Conservation (phyloP, 805 yeast species). For the Myxozyma geophila region DNA sequence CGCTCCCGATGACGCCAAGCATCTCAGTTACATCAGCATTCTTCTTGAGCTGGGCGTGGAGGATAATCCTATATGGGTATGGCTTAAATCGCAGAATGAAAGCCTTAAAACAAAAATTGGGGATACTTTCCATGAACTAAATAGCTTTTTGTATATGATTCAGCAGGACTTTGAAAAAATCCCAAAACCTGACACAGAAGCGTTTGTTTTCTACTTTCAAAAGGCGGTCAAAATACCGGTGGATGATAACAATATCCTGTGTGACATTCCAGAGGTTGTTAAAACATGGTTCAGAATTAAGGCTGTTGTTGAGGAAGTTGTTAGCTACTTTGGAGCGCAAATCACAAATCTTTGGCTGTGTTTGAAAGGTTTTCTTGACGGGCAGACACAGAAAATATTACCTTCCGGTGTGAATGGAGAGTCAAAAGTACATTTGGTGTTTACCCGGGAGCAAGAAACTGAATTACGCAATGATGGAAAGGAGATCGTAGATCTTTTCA, state of each 20-base stretch:
- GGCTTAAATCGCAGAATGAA: constrained; percentile 59
- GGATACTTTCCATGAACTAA: constrained; percentile 49
- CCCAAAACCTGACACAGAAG: constrained; percentile 2
- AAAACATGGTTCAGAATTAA: constrained; percentile 63
- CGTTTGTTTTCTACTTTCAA: constrained; percentile 14
- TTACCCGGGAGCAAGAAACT: constrained; percentile 52
- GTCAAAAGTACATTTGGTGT: constrained; percentile 48
- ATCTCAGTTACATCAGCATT: constrained; percentile 43
- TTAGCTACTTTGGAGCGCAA: constrained; percentile 46
- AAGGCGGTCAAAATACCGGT: constrained; percentile 20
- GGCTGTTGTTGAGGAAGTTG: constrained; percentile 51
- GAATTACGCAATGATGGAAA: constrained; percentile 49
- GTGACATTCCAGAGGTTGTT: constrained; percentile 59
- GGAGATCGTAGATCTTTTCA: constrained; percentile 47
- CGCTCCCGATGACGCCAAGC: constrained; percentile 41
- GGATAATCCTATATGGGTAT: constrained; percentile 67
- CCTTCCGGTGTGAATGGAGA: constrained; percentile 51
- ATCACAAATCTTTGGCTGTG: constrained; percentile 59
- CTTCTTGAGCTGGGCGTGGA: constrained; percentile 65
- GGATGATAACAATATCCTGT: constrained; percentile 35
- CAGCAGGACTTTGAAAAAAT: constrained; percentile 22
- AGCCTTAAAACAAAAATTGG: constrained; percentile 49
- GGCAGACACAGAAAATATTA: constrained; percentile 51
- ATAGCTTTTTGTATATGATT: constrained; percentile 27
- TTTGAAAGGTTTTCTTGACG: constrained; percentile 59